Evolutionary conservation across 495 filamentous ascomycete genomes (phyloP), one percentile per base, ranked within the genome.

Genomic region (Cercophora sp.): DNA sequence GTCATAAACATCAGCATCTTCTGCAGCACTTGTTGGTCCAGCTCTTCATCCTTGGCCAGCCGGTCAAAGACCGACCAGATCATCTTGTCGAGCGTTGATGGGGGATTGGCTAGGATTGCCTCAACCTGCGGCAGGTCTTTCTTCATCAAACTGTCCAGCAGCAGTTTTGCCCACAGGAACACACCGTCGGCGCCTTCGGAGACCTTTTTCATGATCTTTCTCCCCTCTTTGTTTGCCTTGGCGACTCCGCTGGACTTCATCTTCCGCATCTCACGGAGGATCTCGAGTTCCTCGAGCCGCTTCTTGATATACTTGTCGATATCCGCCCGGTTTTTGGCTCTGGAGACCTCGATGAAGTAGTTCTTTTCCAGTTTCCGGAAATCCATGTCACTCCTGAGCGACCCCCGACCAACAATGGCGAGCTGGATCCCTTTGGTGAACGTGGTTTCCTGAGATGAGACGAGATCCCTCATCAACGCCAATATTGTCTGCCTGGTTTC

Each of bases 51-150:
- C 11, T 35, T 40, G 18, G 43, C 34, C 4, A 55, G 24, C 16
- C 52, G 32, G 26, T 49, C 52, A 11, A 55, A 55, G n/a, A 55
- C 44, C 24, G 52, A 55, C 44, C 35, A 49, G 18, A 55, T 55
- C 52, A 55, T 55, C 4, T 48, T 31, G 20, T 55, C 52, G 26
- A 55, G 52, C 13, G 35, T 55, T 5, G 52, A 48, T 13, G 52
- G 52, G 8, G 52, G 45, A 13, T 25, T 40, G 4, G 43, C 52
- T 19, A 55, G 36, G 20, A 48, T 43, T 4, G 35, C 45, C 25
- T 55, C 37, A 25, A 55, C 35, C 13, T 55, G 43, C 20, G 43
- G 44, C 16, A 55, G 15, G 6, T 55, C 52, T 16, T 49, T 55
- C 18, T 24, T 25, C 26, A 55, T 24, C 8, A 55, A 16, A 24